Base-by-base conservation (phyloP, 2,329 filamentous ascomycete species). In the Colletotrichum neosansevieriae region DNA sequence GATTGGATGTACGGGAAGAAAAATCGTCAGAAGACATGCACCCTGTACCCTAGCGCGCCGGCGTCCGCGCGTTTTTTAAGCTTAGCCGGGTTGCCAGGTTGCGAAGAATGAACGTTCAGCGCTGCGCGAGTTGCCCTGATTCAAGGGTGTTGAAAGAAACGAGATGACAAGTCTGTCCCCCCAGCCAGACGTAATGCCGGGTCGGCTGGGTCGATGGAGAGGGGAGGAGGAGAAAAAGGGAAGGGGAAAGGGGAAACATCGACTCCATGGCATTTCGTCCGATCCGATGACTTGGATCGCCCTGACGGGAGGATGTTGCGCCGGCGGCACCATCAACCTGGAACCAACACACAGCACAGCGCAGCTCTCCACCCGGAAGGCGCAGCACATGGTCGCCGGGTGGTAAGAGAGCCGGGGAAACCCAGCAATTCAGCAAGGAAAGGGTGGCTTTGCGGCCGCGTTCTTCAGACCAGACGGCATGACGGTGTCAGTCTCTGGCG, bases 241-340 rank as follows among this genome's bases (percentile, higher is more conserved):
- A n/a, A n/a, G n/a, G n/a, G n/a, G n/a, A n/a, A n/a, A n/a, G n/a
- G n/a, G 32, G 38, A 58, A 45, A 45, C 56, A 34, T 32, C 10
- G 21, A 24, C 49, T 51, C 21, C 49, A 29, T 32, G 17, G 58
- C 42, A 66, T 69, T 69, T 69, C 66, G 15, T 69, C 66, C 66
- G 66, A 60, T 56, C 54, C 54, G 53, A 49, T 36, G 15, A 24
- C 61, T 13, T 65, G 54, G 54, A 49, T 21, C n/a, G 21, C 56
- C 40, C 34, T 60, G 61, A 42, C 66, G 66, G 66, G 47, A 66
- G 47, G 54, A 65, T 69, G 56, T 69, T 69, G 66, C 61, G 56
- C 66, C 66, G 66, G 66, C 53, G 34, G 38, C 54, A 47, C 21
- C 29, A 47, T 6, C 21, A 21, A 21, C n/a, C n/a, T n/a, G n/a